phyloP scores from a whole-genome alignment of 768 basidiomycete species.

The Boletus sp. region DNA sequence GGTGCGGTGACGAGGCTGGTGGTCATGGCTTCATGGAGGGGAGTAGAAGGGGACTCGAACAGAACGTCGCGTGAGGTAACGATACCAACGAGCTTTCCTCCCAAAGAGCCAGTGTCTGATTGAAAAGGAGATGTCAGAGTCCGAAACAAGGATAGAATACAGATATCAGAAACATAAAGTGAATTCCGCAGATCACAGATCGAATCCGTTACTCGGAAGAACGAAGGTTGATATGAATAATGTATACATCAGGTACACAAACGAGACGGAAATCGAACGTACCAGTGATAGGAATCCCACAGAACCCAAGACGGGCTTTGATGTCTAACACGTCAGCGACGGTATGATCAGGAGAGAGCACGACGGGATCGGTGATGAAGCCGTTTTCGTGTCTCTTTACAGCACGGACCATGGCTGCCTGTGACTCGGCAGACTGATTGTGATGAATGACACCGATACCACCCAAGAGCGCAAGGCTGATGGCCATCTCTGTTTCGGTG shows the following conservation, averaged over 20 bases:
- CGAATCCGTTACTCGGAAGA: conserved; percentile 75
- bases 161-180: conserved; percentile 20
- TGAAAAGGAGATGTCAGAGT: conserved; percentile 21
- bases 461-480: conserved; percentile 90
- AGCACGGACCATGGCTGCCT: conserved; percentile 96
- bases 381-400: conserved; percentile 99
- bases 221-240: conserved; percentile 71
- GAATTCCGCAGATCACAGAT: conserved; percentile 74
- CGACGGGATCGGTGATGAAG: conserved; percentile 94
- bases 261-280: conserved; percentile 34
- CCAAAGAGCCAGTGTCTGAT: conserved; percentile 80
- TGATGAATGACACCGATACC: conserved; percentile 99
- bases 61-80: conserved; percentile 96
- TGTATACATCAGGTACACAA: conserved; percentile 45
- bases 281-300: conserved; percentile 98
- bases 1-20: conserved; percentile 81
- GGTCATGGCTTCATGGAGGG: conserved; percentile 87
- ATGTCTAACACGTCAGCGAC: conserved; percentile 92
- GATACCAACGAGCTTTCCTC: conserved; percentile 93
- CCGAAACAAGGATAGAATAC: conserved; percentile 1
- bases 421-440: conserved; percentile 79
- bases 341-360: conserved; percentile 70
- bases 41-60: conserved; percentile 68
- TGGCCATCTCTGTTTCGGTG: conserved; percentile 93
- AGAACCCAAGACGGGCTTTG: conserved; percentile 89